A percentile compares a stretch with the other conserved stretches of the same genome.
These are phyloP conservation scores for Hamamelis virginiana DNA, from an alignment of 164 flowering plant genomes.

Conservation along the genomic window DNA sequence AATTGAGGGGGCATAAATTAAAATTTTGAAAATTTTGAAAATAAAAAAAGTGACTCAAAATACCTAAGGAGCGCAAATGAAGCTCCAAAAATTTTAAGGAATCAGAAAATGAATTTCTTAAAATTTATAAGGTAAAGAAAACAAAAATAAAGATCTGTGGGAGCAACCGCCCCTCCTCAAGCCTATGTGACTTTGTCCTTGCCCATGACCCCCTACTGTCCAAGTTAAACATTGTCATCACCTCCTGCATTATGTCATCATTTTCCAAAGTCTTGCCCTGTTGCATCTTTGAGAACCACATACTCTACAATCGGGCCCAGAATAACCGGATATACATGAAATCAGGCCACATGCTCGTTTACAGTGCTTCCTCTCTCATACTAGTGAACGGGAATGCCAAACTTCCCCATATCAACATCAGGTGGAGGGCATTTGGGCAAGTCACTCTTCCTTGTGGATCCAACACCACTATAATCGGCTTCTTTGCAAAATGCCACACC, in stretches of 20 bases:
- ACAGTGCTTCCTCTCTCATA: conserved; percentile 41
- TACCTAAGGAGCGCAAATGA: no score
- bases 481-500: conserved; percentile 51
- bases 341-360: no score
- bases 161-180: no score
- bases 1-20: no score
- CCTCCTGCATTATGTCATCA: conserved; percentile 45
- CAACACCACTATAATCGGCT: conserved; percentile 43
- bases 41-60: no score
- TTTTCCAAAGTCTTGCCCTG: conserved; percentile 34
- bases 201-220: no score
- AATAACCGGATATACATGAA: conserved; percentile 48
- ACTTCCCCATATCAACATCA: conserved; percentile 71
- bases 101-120: no score
- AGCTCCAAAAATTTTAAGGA: no score
- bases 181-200: no score
- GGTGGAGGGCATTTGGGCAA: conserved; percentile 50
- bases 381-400: conserved; percentile 52
- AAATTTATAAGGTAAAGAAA: no score
- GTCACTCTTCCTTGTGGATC: conserved; percentile 53
- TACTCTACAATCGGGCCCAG: conserved; percentile 72
- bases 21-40: no score
- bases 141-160: no score
- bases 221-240: conserved; percentile 47
- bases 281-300: conserved; percentile 53